Conservation (phyloP, 768 basidiomycete genomes). For the Chalciporus chontae region DNA sequence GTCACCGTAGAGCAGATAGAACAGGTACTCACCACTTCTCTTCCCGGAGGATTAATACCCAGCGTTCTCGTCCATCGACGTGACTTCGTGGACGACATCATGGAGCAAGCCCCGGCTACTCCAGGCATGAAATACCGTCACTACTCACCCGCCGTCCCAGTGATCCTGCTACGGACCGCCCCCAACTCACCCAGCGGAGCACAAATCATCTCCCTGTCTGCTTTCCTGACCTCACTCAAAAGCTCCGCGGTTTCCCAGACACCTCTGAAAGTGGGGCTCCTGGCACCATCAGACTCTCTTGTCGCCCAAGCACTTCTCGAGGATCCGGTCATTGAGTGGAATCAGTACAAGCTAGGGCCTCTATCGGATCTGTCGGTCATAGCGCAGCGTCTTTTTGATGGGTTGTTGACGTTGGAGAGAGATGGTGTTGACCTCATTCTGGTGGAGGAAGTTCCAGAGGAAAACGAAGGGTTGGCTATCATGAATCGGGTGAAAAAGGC, state of each 20-base stretch:
- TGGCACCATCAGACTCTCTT: slow-evolving; percentile 59
- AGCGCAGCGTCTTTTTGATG: slow-evolving; percentile 85
- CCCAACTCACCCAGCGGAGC: slow-evolving; percentile 38
- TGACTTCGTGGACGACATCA: slow-evolving; percentile 66
- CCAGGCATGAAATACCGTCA: slow-evolving; percentile 99
- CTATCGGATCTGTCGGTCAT: slow-evolving; percentile 57
- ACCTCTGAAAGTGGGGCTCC: slow-evolving; percentile 55
- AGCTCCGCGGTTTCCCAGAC: slow-evolving; percentile 5
- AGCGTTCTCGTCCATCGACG: slow-evolving; percentile 74
- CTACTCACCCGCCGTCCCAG: slow-evolving; percentile 89
- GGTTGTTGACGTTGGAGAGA: slow-evolving; percentile 74
- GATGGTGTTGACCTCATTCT: slow-evolving; percentile 78
- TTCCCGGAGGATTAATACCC: slow-evolving; percentile 40
- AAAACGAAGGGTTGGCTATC: slow-evolving; percentile 82
- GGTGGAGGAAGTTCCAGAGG: slow-evolving; percentile 80
- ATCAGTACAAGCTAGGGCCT: slow-evolving; percentile 48
- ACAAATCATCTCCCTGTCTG: slow-evolving; percentile 27
- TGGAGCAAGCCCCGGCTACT: slow-evolving; percentile 83
- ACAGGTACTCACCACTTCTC: slow-evolving; percentile 44
- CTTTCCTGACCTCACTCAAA: slow-evolving; percentile 45
- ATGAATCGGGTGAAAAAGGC: slow-evolving; percentile 95
- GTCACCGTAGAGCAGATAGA: slow-evolving; percentile 87
- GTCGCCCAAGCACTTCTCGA: slow-evolving; percentile 29
- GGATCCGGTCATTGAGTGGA: slow-evolving; percentile 48
- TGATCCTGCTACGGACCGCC: slow-evolving; percentile 63